Evolutionary conservation across 441 rosid species (phyloP), one percentile per base, ranked within the genome.

Genomic region (Populus hybrid): DNA sequence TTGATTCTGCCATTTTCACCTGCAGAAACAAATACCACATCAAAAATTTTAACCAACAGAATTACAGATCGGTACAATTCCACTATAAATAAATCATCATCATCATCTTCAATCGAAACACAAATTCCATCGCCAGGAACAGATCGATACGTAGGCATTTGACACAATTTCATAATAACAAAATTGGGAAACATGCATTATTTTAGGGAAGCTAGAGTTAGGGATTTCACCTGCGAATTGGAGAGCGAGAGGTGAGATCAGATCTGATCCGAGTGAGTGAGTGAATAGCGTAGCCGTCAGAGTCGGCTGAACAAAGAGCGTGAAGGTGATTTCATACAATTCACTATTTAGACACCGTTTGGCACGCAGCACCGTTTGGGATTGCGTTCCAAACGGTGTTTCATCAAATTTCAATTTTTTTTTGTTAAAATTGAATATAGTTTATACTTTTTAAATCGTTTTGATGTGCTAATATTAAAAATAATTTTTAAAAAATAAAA

Each of bases 1-100:
- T 93, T 28, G 91, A 83, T 10, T 91, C 98, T 0, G 92, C 91
- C 97, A 92, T 94, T 80, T 80, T 32, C 70, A 24, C 65, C 68
- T 30, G 82, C 40, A 84, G 84, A 72, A 6, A 28, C 72, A 65
- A 40, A 78, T 23, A 79, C 30, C 32, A 50, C 2, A 28, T 74
- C 24, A 16, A 35, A 34, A 36, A 36, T 8, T n/a, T 18, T 75
- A 24, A 61, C 9, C 67, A 18, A 7, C 21, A 64, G 40, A 16
- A 1, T 7, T 7, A 36, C 42, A 36, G 42, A 36, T 36, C 11
- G 42, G 42, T 9, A 6, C 19, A 57, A 57, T 57, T 57, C 63
- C 8, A 57, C 3, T 19, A n/a, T 57, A 57, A 57, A 57, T 57
- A 18, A 57, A 57, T 57, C 1, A 19, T 34, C 34, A 32, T 34